A percentile compares a stretch with the other conserved stretches of the same genome.
Evolutionary conservation across 2,329 filamentous ascomycete genomes (phyloP).

Genomic region (Chrysoporthe austroafricana): DNA sequence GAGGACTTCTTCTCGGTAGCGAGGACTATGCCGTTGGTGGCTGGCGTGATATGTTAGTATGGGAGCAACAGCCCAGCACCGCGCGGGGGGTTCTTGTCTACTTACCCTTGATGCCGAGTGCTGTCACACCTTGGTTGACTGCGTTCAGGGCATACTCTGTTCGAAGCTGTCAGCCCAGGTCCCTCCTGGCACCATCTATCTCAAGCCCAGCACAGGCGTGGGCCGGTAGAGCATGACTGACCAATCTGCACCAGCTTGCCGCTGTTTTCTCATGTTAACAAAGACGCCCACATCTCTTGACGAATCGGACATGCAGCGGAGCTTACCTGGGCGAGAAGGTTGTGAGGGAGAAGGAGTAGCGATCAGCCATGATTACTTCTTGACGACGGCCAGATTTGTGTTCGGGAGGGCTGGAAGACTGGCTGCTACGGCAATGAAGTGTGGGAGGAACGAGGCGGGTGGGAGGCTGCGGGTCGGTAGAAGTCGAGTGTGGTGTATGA

Average conservation of each 20-base stretch:
- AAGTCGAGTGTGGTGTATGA: constrained; percentile 8
- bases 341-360: constrained; percentile 98
- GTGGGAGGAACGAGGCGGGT: neutral
- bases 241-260: constrained; percentile 99
- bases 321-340: constrained; percentile 98
- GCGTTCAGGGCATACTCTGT: constrained; percentile 98
- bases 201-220: constrained; percentile 43
- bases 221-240: constrained; percentile 32
- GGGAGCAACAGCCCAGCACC: neutral
- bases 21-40: constrained; percentile 97
- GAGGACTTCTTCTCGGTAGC: constrained; percentile 99
- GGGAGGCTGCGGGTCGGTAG: constrained; percentile 5
- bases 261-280: constrained; percentile 53
- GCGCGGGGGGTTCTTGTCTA: constrained; percentile 15
- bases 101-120: constrained; percentile 95
- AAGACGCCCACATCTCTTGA: constrained; percentile 27
- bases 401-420: neutral
- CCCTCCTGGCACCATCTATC: neutral
- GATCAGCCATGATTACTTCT: constrained; percentile 77
- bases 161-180: constrained; percentile 28
- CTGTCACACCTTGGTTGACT: constrained; percentile 98
- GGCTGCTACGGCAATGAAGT: neutral
- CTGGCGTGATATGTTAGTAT: constrained; percentile 50
- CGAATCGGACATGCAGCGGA: constrained; percentile 29
- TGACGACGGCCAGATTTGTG: neutral